phyloP scores from a whole-genome alignment of 257 asterid genomes.

The Scutellaria galericulata region DNA sequence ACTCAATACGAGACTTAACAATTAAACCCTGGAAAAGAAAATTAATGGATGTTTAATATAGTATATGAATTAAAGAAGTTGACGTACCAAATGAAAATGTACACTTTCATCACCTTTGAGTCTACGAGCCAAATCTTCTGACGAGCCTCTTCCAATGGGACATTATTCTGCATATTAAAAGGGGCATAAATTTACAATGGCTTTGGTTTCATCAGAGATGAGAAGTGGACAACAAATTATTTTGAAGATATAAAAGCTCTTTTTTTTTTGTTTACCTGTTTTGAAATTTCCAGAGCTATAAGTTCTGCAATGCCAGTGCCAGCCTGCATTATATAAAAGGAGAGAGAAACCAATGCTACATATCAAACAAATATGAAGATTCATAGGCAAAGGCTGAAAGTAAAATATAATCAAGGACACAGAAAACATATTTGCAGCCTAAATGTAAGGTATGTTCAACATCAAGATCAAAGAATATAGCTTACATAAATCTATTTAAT shows the following conservation, averaged over 20 bases:
- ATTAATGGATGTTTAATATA: neutral
- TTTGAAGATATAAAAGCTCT: neutral
- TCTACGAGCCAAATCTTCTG: constrained; percentile 85
- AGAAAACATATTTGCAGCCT: constrained; percentile 1
- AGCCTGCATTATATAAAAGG: constrained; percentile 65
- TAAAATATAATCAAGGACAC: neutral
- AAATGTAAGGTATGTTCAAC: neutral
- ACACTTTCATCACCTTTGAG: constrained; percentile 53
- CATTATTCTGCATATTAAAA: constrained; percentile 63
- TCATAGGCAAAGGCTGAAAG: neutral
- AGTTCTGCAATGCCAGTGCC: constrained; percentile 99
- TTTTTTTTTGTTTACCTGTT: constrained; percentile 59
- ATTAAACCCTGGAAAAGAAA: constrained; percentile 59
- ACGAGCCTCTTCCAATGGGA: constrained; percentile 85
- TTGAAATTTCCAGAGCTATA: constrained; percentile 96
- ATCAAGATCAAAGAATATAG: constrained; percentile 1
- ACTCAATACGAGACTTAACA: constrained; percentile 62
- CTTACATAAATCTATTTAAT: neutral
- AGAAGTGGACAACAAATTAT: neutral
- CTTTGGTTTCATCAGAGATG: constrained; percentile 13
- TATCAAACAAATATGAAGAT: constrained; percentile 6
- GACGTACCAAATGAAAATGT: neutral
- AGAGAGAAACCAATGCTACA: constrained; percentile 1
- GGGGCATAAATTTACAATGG: neutral
- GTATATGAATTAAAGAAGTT: neutral